Percentiles rank a stretch among this genome's conserved stretches.
Evolutionary conservation across 495 filamentous ascomycete genomes (phyloP).

Genomic region (Lophium mytilinum): DNA sequence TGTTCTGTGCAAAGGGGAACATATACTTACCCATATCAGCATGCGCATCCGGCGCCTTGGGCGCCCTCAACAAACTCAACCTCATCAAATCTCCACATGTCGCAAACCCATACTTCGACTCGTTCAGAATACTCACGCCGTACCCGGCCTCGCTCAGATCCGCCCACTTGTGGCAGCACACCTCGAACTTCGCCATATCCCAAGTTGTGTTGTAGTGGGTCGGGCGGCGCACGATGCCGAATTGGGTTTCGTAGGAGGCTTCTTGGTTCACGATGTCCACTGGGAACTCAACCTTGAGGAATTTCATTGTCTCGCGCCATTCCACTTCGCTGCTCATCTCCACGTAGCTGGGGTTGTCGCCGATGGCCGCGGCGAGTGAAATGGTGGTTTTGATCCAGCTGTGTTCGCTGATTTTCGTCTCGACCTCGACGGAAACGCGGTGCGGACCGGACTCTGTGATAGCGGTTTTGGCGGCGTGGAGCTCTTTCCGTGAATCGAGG

Average conservation of each 20-base stretch:
- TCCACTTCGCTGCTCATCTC: slow-evolving; percentile 78
- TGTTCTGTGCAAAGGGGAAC: background rate
- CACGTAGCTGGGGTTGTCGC: slow-evolving; percentile 58
- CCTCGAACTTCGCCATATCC: slow-evolving; percentile 99
- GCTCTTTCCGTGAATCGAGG: slow-evolving; percentile 72
- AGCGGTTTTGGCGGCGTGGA: slow-evolving; percentile 54
- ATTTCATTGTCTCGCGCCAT: slow-evolving; percentile 93
- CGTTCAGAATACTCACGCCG: slow-evolving; percentile 89
- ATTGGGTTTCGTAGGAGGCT: slow-evolving; percentile 94
- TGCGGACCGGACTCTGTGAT: slow-evolving; percentile 67
- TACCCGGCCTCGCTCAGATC: slow-evolving; percentile 88
- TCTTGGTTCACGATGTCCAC: slow-evolving; percentile 87
- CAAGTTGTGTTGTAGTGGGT: slow-evolving; percentile 96
- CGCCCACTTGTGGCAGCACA: slow-evolving; percentile 97
- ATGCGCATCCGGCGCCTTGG: slow-evolving; percentile 93
- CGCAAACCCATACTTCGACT: slow-evolving; percentile 95
- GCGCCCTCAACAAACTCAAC: slow-evolving; percentile 75
- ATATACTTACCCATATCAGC: slow-evolving; percentile 72
- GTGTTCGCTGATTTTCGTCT: slow-evolving; percentile 76
- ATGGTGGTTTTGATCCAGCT: slow-evolving; percentile 85
- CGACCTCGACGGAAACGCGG: slow-evolving; percentile 67
- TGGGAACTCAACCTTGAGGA: slow-evolving; percentile 97
- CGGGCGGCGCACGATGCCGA: slow-evolving; percentile 75
- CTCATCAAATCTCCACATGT: slow-evolving; percentile 88
- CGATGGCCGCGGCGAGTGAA: slow-evolving; percentile 59